These are phyloP conservation scores for Aureobasidium sp. DNA, from an alignment of 2,329 filamentous ascomycete species.

Conservation along the genomic window DNA sequence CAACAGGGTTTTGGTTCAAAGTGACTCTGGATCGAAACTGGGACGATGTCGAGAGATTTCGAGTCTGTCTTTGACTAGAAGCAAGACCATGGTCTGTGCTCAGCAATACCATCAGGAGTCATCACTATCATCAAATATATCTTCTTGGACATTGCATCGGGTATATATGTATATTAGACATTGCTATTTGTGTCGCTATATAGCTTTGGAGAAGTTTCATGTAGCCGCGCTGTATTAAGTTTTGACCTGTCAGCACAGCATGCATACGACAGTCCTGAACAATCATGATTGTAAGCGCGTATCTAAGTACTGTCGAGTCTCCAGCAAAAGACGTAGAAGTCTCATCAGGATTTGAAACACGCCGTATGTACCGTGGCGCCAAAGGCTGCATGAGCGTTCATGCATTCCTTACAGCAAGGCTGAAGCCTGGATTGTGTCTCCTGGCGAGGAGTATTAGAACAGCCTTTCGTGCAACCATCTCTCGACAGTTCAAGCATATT, in stretches of 20 bases:
- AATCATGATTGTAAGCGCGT: background rate
- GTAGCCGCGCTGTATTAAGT: background rate
- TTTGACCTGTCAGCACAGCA: background rate
- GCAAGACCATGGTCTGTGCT: slow-evolving; percentile 14
- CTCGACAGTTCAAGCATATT: background rate
- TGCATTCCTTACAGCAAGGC: slow-evolving; percentile 2
- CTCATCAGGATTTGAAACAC: background rate
- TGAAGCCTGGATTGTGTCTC: background rate
- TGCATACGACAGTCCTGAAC: background rate
- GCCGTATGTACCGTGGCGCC: background rate
- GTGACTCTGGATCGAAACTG: background rate
- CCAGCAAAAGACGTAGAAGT: background rate
- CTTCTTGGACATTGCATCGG: too few species aligned
- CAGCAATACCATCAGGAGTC: background rate
- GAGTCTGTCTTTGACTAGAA: background rate
- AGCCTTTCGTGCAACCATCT: background rate
- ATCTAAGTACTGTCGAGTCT: background rate
- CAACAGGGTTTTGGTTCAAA: background rate
- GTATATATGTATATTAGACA: too few species aligned
- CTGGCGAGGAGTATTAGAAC: background rate
- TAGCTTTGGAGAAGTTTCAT: background rate
- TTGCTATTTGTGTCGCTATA: too few species aligned
- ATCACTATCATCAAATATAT: background rate
- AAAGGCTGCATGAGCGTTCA: background rate
- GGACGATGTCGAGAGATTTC: background rate